Evolutionary conservation across 768 basidiomycete genomes (phyloP), one percentile per base, ranked within the genome.

Genomic region (Lentinus tigrinus): DNA sequence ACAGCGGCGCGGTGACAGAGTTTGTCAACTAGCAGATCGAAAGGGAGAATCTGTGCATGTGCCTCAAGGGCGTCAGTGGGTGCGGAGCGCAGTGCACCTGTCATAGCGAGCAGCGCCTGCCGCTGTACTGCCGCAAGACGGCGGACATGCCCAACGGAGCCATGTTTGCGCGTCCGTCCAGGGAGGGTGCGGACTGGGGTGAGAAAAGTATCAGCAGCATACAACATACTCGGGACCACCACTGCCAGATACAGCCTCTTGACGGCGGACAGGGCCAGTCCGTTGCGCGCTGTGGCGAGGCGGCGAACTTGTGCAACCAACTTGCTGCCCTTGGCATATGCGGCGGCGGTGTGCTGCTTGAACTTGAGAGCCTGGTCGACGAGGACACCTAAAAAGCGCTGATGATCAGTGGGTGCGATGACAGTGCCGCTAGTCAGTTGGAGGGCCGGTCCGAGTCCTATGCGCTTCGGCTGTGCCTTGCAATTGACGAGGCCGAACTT

Each of bases 361-460:
- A 68, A 76, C 0, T 57, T 21, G 3, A 77, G 58, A 37, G 65
- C 63, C 1, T 67, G 48, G 61, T 76, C 73, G 0, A 75, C 21
- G 7, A 61, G 36, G 0, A 77, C 57, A 0, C 75, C 76, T 0
- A 77, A 65, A 50, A 72, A 71, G 36, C 67, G 70, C 51, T 65
- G 58, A 0, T 54, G 34, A 4, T n/a, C 27, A 11, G 52, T 14
- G 6, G 70, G 60, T 17, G 55, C 34, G 48, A 74, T 67, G 28
- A 31, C 28, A 16, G 46, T 51, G 31, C 64, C 39, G 3, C 37
- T 24, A 1, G 47, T 47, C 3, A 72, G 58, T 21, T 23, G 24
- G 10, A 65, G 37, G 11, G 46, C 3, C 1, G 67, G 65, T 6
- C 57, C 36, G 11, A 39, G 19, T 7, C 52, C 47, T 4, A 31